Percentiles rank a stretch among this genome's conserved stretches.
These are phyloP conservation scores for Crithidia brevicula DNA, from an alignment of 208 protist species.

Conservation along the genomic window DNA sequence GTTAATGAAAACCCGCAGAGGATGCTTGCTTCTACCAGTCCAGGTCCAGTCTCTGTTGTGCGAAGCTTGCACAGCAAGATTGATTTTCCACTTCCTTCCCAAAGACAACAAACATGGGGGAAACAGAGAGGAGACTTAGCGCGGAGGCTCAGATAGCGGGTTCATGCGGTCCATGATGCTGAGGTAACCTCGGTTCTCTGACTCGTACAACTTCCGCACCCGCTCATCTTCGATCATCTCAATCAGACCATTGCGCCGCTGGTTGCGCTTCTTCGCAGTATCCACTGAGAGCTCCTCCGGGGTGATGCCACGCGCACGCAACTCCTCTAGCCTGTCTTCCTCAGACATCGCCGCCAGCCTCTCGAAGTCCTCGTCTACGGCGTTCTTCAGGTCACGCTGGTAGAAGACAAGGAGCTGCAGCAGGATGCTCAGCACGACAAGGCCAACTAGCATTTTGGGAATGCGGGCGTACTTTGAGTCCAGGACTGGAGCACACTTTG, in stretches of 20 bases:
- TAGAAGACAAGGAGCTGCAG: conserved; percentile 73
- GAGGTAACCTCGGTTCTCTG: conserved; percentile 32
- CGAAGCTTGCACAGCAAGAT: too few relatives aligned
- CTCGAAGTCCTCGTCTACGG: conserved; percentile 40
- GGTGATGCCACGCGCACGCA: conserved; percentile 47
- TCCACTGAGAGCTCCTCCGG: conserved; percentile 34
- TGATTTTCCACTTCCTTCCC: too few relatives aligned
- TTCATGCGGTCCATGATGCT: conserved; percentile 30
- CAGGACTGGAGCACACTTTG: conserved; percentile 73
- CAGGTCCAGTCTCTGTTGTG: too few relatives aligned
- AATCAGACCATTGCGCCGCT: conserved; percentile 48
- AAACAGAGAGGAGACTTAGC: conserved; percentile 3
- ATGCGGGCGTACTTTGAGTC: conserved; percentile 66
- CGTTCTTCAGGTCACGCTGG: conserved; percentile 50
- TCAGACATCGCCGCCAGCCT: conserved; percentile 36
- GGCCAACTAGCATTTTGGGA: conserved; percentile 46
- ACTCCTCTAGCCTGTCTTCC: conserved; percentile 50
- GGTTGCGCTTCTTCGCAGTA: conserved; percentile 34
- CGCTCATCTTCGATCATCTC: conserved; percentile 60
- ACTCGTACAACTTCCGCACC: conserved; percentile 36
- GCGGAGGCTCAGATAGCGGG: conserved; percentile 21
- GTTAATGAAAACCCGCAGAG: too few relatives aligned
- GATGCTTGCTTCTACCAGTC: too few relatives aligned
- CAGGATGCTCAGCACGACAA: conserved; percentile 59
- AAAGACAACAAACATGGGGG: not conserved